Base-by-base conservation (phyloP, 176 grass and related monocot species). In the Luzula sylvatica region DNA sequence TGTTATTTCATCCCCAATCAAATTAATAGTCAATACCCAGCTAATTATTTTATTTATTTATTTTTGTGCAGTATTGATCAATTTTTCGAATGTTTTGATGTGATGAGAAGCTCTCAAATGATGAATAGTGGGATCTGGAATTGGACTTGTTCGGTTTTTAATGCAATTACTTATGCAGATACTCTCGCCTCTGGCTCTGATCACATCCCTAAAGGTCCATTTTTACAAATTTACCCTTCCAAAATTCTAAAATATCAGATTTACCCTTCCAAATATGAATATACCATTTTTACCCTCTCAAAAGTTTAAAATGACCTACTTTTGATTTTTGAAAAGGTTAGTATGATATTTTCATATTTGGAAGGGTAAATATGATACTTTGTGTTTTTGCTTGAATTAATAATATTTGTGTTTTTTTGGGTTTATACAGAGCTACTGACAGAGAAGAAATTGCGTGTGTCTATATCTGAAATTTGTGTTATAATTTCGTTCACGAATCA, bases 31-130 rank as follows among this genome's bases (percentile, higher is more conserved):
- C 16, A 42, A 23, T 14, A 13, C 55, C 65, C 8, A 24, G 42
- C 23, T 38, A 1, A n/a, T 15, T 25, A 9, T 26, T 23, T 53
- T 53, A n/a, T 28, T 53, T 26, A 14, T n/a, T 28, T 22, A 53
- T 74, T 61, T 76, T 25, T 70, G 42, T 50, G 77, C 85, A 98
- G 92, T 65, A 83, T 98, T 1, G 92, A 98, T 74, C 85, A 98
- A 39, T 98, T 98, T 65, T 98, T 98, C 80, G 92, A 98, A 61
- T 98, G 92, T 70, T 98, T 98, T 66, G 92, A 90, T 52, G 92
- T 72, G 60, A 72, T 98, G 69, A 89, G 78, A 74, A 98, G 77
- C 56, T 87, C 85, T 32, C 84, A 90, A 55, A 76, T 79, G 48
- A 74, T 77, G 48, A 89, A 74, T 45, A 86, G 92, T 43, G 78